These are phyloP conservation scores for Astrothelium macrocarpum DNA, from an alignment of 495 filamentous ascomycete species.

Conservation along the genomic window DNA sequence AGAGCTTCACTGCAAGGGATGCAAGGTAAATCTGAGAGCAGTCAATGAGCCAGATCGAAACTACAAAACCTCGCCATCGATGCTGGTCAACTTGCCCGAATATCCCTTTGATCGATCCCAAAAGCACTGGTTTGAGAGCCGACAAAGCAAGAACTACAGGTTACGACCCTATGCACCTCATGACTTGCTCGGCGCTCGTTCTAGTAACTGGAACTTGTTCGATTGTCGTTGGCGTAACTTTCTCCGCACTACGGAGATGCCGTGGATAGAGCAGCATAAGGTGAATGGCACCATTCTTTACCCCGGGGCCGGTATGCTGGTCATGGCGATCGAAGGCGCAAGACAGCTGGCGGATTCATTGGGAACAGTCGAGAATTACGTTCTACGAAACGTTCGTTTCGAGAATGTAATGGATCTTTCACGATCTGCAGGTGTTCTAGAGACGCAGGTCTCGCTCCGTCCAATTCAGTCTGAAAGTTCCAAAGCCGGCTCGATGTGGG, in stretches of 20 bases:
- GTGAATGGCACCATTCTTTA: constrained; percentile 33
- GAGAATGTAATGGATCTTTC: too few species aligned
- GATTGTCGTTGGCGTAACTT: constrained; percentile 34
- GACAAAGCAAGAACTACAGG: constrained; percentile 42
- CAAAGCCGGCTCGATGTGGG: neutral
- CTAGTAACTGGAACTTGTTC: constrained; percentile 38
- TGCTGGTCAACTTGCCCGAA: neutral
- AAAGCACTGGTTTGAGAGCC: constrained; percentile 5
- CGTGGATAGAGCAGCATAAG: constrained; percentile 37
- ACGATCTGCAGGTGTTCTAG: neutral
- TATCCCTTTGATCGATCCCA: neutral
- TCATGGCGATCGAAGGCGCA: constrained; percentile 22
- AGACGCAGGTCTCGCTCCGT: too few species aligned
- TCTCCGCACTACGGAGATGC: constrained; percentile 24
- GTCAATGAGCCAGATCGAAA: neutral
- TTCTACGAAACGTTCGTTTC: neutral
- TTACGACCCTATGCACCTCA: constrained; percentile 37
- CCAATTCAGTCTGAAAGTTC: too few species aligned
- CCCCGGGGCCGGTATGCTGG: constrained; percentile 33
- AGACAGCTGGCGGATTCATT: neutral
- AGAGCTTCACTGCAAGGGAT: neutral
- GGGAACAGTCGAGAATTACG: neutral
- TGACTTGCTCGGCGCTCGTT: constrained; percentile 45
- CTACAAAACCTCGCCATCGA: neutral
- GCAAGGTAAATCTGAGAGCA: neutral